Evolutionary conservation across 1,139 yeast species (phyloP).

Genomic region (Schwanniomyces etchellsii): DNA sequence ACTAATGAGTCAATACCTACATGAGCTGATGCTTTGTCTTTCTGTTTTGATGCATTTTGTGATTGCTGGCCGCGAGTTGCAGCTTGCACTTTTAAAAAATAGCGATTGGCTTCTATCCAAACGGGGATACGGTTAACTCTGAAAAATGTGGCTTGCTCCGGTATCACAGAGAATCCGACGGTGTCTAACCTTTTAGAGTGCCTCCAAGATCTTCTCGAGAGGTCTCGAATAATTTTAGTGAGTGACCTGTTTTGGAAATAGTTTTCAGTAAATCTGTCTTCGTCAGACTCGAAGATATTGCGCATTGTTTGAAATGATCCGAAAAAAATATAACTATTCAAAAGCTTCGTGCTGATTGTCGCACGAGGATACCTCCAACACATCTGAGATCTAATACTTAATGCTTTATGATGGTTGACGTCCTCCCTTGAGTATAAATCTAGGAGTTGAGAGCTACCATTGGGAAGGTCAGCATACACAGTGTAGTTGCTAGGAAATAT

Average conservation of each 20-base stretch:
- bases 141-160: constrained; percentile 62
- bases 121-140: constrained; percentile 76
- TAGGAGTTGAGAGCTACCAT: constrained; percentile 49
- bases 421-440: constrained; percentile 67
- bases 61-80: constrained; percentile 33
- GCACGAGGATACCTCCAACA: constrained; percentile 83
- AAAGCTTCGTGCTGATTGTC: constrained; percentile 66
- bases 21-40: constrained; percentile 64
- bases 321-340: constrained; percentile 77
- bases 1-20: constrained; percentile 84
- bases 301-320: constrained; percentile 52
- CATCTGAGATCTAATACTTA: constrained; percentile 79
- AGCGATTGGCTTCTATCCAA: constrained; percentile 87
- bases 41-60: constrained; percentile 28
- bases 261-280: constrained; percentile 28
- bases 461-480: constrained; percentile 50
- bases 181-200: constrained; percentile 58
- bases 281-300: constrained; percentile 23
- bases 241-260: constrained; percentile 46
- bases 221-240: constrained; percentile 71
- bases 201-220: constrained; percentile 90
- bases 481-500: constrained; percentile 47
- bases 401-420: constrained; percentile 61
- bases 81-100: constrained; percentile 54
- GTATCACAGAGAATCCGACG: constrained; percentile 60